Base-by-base conservation (phyloP, 2,329 filamentous ascomycete species). In the Scopulariopsis brevicaulis region DNA sequence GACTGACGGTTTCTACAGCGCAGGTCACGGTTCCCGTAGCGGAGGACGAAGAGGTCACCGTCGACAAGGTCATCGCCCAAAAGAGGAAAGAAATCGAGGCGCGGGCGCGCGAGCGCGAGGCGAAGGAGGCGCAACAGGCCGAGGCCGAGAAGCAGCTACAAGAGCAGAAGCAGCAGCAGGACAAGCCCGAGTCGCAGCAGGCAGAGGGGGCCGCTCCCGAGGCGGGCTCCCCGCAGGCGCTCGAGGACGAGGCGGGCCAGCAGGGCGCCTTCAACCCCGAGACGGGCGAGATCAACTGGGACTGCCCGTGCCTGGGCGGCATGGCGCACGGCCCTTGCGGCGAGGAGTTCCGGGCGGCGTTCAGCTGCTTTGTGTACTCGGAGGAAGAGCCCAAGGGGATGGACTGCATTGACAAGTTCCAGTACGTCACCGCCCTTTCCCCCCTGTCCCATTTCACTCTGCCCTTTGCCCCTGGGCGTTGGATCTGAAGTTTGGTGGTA, bases 281-380 rank as follows among this genome's bases (percentile, higher is more conserved):
- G 77, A 99, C 94, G 11, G 94, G 94, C 65, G 94, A 99, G 80
- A 99, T 99, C 75, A 99, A 99, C 79, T 99, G 94, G 94, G 94
- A 97, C 71, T 99, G 94, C 73, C 94, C 94, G 18, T 99, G 94
- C 71, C 77, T 99, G 37, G 94, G 94, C 54, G 94, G 94, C 57
- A 99, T 99, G 94, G 94, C 94, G 8, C 76, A 96, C 68, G 94
- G 94, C 0, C 94, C 94, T 57, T 99, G 94, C 70, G 94, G 94
- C 54, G 90, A 95, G 70, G 86, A 97, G 68, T 99, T 99, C 81
- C 91, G 87, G 77, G 85, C 86, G 25, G 94, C 94, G 0, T 99
- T 99, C 67, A 96, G 91, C 81, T 99, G 94, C 76, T 99, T 99
- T 67, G 91, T 99, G n/a, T 94, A 86, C 75, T 96, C 90, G 3